phyloP scores from a whole-genome alignment of 1,139 yeast species.

The Kazachstania sp. region DNA sequence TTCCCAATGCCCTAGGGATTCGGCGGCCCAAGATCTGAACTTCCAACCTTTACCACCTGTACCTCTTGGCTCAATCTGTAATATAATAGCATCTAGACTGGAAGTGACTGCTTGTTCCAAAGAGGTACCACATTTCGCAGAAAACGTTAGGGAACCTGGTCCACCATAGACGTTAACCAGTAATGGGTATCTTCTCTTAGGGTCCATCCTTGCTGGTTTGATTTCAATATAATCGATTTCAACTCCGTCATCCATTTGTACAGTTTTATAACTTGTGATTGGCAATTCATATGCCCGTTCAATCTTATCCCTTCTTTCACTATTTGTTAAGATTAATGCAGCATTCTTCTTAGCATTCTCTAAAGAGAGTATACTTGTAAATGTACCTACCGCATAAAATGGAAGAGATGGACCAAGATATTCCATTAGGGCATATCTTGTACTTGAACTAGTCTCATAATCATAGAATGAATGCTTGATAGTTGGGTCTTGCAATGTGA shows the following conservation, averaged over 20 bases:
- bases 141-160: conserved; percentile 78
- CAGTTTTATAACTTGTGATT: conserved; percentile 40
- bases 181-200: conserved; percentile 58
- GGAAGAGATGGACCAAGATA: conserved; percentile 26
- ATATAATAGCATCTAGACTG: conserved; percentile 60
- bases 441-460: conserved; percentile 24
- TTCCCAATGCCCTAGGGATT: conserved; percentile 77
- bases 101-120: conserved; percentile 69
- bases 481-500: conserved; percentile 19
- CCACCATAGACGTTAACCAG: conserved; percentile 87
- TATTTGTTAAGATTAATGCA: conserved; percentile 20
- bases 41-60: conserved; percentile 86
- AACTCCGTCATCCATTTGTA: conserved; percentile 41
- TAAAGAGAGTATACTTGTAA: conserved; percentile 16
- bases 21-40: conserved; percentile 57
- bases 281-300: conserved; percentile 45
- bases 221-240: conserved; percentile 65
- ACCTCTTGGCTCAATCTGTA: conserved; percentile 89
- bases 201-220: conserved; percentile 61
- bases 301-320: conserved; percentile 29
- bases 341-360: conserved; percentile 9
- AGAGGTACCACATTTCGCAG: conserved; percentile 44
- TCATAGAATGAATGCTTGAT: conserved; percentile 19
- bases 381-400: conserved; percentile 20
- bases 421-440: conserved; percentile 25